These are phyloP conservation scores for Theileria annulata DNA, from an alignment of 169 alveolate genomes.

Conservation along the genomic window DNA sequence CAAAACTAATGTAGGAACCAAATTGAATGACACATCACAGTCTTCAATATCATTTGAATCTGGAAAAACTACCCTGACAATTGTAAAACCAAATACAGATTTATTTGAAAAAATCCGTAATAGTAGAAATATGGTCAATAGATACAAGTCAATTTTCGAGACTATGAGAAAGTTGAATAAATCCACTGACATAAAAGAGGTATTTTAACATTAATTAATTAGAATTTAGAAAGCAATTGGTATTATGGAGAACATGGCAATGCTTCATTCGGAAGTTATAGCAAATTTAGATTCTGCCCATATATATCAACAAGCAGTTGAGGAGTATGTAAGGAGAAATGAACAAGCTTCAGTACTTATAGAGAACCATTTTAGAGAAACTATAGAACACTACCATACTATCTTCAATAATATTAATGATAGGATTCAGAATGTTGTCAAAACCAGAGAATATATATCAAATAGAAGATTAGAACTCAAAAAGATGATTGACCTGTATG, in stretches of 20 bases:
- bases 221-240: conserved; percentile 7
- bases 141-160: background rate
- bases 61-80: background rate
- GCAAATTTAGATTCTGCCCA: background rate
- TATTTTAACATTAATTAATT: too few species aligned
- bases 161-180: background rate
- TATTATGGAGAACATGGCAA: background rate
- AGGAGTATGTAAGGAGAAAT: background rate
- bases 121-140: background rate
- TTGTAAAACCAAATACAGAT: background rate
- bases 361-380: conserved; percentile 8
- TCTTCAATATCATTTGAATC: background rate
- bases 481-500: background rate
- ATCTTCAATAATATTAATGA: conserved; percentile 10
- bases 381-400: conserved; percentile 2
- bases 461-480: conserved; percentile 12
- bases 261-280: background rate
- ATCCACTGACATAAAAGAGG: background rate
- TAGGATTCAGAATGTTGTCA: background rate
- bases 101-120: background rate
- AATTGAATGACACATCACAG: background rate
- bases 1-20: background rate
- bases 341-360: background rate
- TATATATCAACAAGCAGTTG: background rate
- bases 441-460: background rate